Evolutionary conservation across 192 early-diverging fungal species (phyloP).

Genomic region (Lobosporangium transversale): DNA sequence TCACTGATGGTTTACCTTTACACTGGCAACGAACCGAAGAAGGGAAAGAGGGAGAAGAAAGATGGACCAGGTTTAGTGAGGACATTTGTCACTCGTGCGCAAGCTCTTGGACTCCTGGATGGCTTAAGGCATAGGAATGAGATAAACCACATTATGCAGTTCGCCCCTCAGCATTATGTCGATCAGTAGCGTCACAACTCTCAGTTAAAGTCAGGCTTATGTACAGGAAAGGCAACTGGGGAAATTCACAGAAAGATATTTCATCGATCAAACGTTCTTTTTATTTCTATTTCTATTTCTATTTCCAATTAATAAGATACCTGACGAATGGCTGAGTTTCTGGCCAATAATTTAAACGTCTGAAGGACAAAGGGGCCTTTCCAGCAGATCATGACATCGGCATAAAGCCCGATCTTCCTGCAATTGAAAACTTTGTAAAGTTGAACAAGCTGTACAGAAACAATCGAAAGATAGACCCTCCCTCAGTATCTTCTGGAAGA

Average conservation of each 20-base stretch:
- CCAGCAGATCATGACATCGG: background rate
- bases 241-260: slow-evolving; percentile 5
- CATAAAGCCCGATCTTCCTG: background rate
- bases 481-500: background rate
- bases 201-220: background rate
- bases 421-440: slow-evolving; percentile 5
- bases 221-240: background rate
- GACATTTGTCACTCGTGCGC: background rate
- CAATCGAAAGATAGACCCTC: background rate
- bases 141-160: background rate
- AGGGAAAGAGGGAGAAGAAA: slow-evolving; percentile 1
- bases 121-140: background rate
- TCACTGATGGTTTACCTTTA: slow-evolving; percentile 2
- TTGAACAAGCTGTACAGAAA: slow-evolving; percentile 3
- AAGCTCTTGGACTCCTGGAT: slow-evolving; percentile 1
- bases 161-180: no score
- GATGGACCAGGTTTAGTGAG: background rate
- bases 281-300: background rate
- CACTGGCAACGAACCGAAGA: background rate
- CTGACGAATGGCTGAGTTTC: no score
- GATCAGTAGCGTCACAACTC: background rate
- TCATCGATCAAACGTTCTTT: background rate
- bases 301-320: no score
- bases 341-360: background rate
- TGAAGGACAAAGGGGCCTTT: background rate